These are phyloP conservation scores for Mycena leptocephala DNA, from an alignment of 768 basidiomycete species.

Conservation along the genomic window DNA sequence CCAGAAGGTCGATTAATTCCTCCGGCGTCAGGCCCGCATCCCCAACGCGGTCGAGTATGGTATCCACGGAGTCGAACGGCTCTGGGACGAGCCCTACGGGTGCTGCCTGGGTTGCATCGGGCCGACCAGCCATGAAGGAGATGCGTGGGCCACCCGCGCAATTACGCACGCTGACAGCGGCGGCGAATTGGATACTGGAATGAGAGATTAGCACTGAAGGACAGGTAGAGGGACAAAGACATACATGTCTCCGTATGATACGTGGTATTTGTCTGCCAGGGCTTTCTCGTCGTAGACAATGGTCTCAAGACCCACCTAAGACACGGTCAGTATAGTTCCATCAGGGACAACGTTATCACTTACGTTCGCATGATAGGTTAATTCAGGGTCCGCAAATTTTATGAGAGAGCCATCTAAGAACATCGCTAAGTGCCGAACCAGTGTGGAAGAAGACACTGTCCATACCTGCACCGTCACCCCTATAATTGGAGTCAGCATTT, in stretches of 20 bases:
- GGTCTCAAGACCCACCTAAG: constrained; percentile 10
- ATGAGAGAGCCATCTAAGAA: constrained; percentile 33
- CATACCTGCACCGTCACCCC: constrained; percentile 30
- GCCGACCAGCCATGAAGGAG: constrained; percentile 41
- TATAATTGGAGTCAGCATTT: neutral
- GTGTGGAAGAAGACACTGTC: neutral
- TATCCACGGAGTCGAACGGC: constrained; percentile 27
- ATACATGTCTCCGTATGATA: constrained; percentile 34
- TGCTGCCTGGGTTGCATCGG: constrained; percentile 26
- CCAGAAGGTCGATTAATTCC: constrained; percentile 35
- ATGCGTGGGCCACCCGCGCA: constrained; percentile 48
- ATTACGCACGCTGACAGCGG: constrained; percentile 45
- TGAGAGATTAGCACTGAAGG: neutral
- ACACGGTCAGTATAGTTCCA: neutral
- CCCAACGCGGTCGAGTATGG: constrained; percentile 5
- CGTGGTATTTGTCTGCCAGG: constrained; percentile 16
- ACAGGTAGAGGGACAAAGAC: neutral
- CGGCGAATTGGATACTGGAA: constrained; percentile 50
- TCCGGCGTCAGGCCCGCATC: constrained; percentile 32
- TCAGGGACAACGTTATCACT: neutral
- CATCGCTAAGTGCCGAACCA: neutral
- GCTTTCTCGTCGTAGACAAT: constrained; percentile 12
- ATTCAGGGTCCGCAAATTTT: constrained; percentile 15
- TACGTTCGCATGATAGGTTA: constrained; percentile 14
- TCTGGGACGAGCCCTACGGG: constrained; percentile 23